Base-by-base conservation (phyloP, 2,329 filamentous ascomycete species). In the Sarocladium strictum region DNA sequence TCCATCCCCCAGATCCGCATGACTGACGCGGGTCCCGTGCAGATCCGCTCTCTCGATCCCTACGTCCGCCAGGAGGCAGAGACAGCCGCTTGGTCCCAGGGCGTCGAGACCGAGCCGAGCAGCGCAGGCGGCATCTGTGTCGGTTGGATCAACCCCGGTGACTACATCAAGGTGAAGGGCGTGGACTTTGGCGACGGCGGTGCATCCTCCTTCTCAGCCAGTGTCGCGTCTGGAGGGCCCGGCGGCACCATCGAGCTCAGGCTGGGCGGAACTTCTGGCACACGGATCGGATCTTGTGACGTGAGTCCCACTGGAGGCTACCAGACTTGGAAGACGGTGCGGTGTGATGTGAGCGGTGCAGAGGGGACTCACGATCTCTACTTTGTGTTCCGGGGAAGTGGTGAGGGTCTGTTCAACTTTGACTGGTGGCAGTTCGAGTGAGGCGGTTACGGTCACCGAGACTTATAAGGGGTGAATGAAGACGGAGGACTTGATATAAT, bases 111-210 rank as follows among this genome's bases (percentile, higher is more conserved):
- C 19, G 59, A 62, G 40, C 24, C 26, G 10, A 58, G 58, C 53
- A 58, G 55, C 45, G 61, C 65, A 41, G 65, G 63, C 21, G 61
- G 61, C 12, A 58, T 64, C 14, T 54, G 61, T 43, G 61, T 67
- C 15, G 53, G 50, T 29, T 55, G 38, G 33, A 63, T 65, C 60
- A 58, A 58, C 55, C 60, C 65, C 56, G 59, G 60, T n/a, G 65
- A 64, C 55, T 66, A 67, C 55, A 61, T 67, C 59, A 67, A 66
- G 58, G 61, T 66, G 53, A 61, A 60, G 38, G 65, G 65, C 32
- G 65, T 67, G 24, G 62, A 56, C 11, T 67, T 67, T 38, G 64
- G 65, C 38, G 29, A 24, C 5, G 64, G n/a, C n/a, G n/a, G 64
- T 2, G 62, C 64, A 9, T 54, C 51, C 11, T 59, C 58, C 0